phyloP scores from a whole-genome alignment of 768 basidiomycete species.

The Leccinum longicurvipes region DNA sequence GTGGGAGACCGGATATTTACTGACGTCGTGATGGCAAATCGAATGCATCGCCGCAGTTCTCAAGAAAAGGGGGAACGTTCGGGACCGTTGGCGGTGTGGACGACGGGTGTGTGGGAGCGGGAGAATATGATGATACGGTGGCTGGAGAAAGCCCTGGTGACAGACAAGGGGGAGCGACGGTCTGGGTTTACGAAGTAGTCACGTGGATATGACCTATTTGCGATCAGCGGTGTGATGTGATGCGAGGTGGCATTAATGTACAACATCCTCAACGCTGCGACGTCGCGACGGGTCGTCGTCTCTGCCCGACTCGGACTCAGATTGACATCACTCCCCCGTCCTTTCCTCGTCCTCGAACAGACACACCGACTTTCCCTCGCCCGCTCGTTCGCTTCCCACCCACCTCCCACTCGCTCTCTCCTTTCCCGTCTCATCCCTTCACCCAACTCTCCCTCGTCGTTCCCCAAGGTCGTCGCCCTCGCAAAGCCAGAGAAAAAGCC shows the following conservation, averaged over 20 bases:
- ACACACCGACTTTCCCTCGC: not conserved
- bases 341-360: not conserved
- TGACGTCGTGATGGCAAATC: slow-evolving; percentile 82
- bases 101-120: slow-evolving; percentile 63
- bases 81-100: slow-evolving; percentile 69
- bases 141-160: slow-evolving; percentile 53
- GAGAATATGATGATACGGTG: slow-evolving; percentile 63
- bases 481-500: slow-evolving; percentile 82
- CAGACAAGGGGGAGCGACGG: not conserved
- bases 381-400: slow-evolving; percentile 12
- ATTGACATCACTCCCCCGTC: not conserved
- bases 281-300: not conserved
- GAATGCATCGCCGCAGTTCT: slow-evolving; percentile 42
- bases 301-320: not conserved
- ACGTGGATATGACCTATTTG: slow-evolving; percentile 3
- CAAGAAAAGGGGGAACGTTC: not conserved
- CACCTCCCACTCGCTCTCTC: slow-evolving; percentile 7
- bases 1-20: slow-evolving; percentile 94
- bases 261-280: not conserved
- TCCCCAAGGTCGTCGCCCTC: slow-evolving; percentile 71
- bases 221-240: too few species aligned
- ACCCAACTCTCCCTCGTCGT: slow-evolving; percentile 52
- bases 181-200: not conserved
- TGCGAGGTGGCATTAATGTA: not conserved
- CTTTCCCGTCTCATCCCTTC: slow-evolving; percentile 31